These are phyloP conservation scores for Phyllostachys edulis DNA, from an alignment of 176 grass and related monocot genomes.

Conservation along the genomic window DNA sequence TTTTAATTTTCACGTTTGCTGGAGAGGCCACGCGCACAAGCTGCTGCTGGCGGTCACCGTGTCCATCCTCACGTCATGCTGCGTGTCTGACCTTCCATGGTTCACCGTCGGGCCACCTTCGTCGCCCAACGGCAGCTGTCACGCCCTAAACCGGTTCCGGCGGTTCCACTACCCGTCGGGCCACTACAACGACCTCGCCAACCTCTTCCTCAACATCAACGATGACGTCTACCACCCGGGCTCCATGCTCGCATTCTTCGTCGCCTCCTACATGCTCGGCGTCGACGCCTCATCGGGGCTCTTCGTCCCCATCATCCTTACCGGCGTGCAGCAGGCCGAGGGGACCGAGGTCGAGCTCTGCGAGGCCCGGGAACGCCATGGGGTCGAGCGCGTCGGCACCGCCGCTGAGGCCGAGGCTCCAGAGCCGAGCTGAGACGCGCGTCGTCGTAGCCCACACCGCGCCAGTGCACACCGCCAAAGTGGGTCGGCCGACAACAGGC, in stretches of 20 bases:
- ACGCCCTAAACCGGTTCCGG: slow-evolving; percentile 56
- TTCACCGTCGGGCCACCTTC: neutral
- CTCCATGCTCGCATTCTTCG: slow-evolving; percentile 68
- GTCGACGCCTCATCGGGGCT: slow-evolving; percentile 85
- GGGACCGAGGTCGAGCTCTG: slow-evolving; percentile 59
- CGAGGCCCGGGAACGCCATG: slow-evolving; percentile 38
- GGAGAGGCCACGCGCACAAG: slow-evolving; percentile 59
- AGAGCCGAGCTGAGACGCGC: slow-evolving; percentile 41
- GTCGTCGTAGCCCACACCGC: slow-evolving; percentile 42
- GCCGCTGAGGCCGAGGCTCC: slow-evolving; percentile 27
- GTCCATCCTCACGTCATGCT: slow-evolving; percentile 63
- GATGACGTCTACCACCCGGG: slow-evolving; percentile 74
- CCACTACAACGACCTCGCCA: slow-evolving; percentile 92
- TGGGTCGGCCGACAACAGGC: no score
- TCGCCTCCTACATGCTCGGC: slow-evolving; percentile 68
- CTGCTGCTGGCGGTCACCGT: slow-evolving; percentile 63
- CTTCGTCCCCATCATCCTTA: slow-evolving; percentile 90
- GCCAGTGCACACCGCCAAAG: slow-evolving; percentile 57
- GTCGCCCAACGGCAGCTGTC: slow-evolving; percentile 35
- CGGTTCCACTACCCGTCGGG: slow-evolving; percentile 65
- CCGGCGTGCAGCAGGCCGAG: no score
- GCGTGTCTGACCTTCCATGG: slow-evolving; percentile 71
- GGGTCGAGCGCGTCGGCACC: slow-evolving; percentile 35
- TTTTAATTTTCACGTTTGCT: slow-evolving; percentile 18
- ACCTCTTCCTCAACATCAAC: slow-evolving; percentile 85